Conservation (phyloP, 306 rosid species). For the Cicer arietinum region DNA sequence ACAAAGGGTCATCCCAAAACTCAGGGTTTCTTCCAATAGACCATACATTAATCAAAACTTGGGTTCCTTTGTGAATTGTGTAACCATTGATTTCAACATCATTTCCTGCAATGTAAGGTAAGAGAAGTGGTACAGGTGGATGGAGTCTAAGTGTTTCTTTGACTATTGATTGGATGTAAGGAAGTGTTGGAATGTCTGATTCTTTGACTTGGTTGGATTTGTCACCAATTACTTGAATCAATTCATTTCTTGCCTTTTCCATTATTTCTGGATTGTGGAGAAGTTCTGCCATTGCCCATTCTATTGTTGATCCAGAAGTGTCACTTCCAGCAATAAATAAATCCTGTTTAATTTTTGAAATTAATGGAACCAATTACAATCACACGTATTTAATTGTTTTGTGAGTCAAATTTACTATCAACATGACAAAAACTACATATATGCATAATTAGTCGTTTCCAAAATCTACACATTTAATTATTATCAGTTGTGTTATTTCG, state of each 20-base stretch:
- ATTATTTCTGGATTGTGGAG: slow-evolving; percentile 50
- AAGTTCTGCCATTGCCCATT: slow-evolving; percentile 78
- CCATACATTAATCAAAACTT: slow-evolving; percentile 65
- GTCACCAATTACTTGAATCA: slow-evolving; percentile 48
- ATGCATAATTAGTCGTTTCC: background rate
- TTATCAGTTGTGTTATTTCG: too few relatives aligned
- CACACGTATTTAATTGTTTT: too few relatives aligned
- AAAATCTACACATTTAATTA: background rate
- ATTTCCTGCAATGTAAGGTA: slow-evolving; percentile 60
- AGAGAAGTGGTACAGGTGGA: slow-evolving; percentile 62
- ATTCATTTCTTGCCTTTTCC: slow-evolving; percentile 52
- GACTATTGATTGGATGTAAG: slow-evolving; percentile 58
- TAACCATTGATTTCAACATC: slow-evolving; percentile 48
- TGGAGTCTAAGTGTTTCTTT: slow-evolving; percentile 72
- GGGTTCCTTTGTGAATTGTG: slow-evolving; percentile 54
- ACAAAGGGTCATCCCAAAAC: slow-evolving; percentile 52
- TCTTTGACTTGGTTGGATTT: slow-evolving; percentile 46
- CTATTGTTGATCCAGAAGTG: slow-evolving; percentile 61
- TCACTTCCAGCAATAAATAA: slow-evolving; percentile 66
- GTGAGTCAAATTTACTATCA: background rate
- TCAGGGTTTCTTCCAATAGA: slow-evolving; percentile 57
- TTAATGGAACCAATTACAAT: too few relatives aligned
- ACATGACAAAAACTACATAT: background rate
- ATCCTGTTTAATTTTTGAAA: slow-evolving; percentile 48
- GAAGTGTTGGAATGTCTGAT: slow-evolving; percentile 56